These are phyloP conservation scores for Hypsizygus ulmarius DNA, from an alignment of 1,284 basidiomycete species.

Conservation along the genomic window DNA sequence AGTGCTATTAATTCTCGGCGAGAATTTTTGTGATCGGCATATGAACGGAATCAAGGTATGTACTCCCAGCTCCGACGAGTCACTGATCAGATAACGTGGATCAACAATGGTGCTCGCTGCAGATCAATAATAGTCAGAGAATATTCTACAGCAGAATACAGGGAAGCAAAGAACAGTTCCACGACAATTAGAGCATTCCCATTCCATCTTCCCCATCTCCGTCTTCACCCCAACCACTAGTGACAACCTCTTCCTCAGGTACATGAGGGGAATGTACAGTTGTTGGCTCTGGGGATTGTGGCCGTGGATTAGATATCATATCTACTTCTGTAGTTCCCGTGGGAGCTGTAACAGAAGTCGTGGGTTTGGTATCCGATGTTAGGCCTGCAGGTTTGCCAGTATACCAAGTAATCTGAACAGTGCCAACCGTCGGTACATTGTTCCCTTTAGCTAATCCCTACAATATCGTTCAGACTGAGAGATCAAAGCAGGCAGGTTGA, in stretches of 20 bases:
- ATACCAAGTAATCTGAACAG: slow-evolving; percentile 67
- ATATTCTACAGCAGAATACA: slow-evolving; percentile 9
- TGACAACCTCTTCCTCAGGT: slow-evolving; percentile 56
- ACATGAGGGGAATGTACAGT: slow-evolving; percentile 25
- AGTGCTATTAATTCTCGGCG: background rate
- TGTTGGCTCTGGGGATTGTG: slow-evolving; percentile 18
- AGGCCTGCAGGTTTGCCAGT: slow-evolving; percentile 31
- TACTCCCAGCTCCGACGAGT: slow-evolving; percentile 4
- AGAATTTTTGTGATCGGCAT: background rate
- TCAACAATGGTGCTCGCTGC: background rate
- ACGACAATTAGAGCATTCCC: slow-evolving; percentile 47
- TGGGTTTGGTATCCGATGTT: slow-evolving; percentile 11
- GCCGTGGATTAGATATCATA: slow-evolving; percentile 4
- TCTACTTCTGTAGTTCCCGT: slow-evolving; percentile 10
- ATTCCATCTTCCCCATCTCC: slow-evolving; percentile 61
- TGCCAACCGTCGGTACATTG: slow-evolving; percentile 59
- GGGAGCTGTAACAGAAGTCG: slow-evolving; percentile 14
- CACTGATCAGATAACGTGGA: too few species aligned
- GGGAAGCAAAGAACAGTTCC: background rate
- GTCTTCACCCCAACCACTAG: slow-evolving; percentile 62
- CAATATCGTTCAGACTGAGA: background rate
- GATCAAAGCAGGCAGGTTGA: background rate
- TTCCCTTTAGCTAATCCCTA: slow-evolving; percentile 68
- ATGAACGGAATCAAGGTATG: background rate
- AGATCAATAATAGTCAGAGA: background rate